Evolutionary conservation across 1,139 yeast genomes (phyloP).

Genomic region (Nakaseomyces bracarensis): DNA sequence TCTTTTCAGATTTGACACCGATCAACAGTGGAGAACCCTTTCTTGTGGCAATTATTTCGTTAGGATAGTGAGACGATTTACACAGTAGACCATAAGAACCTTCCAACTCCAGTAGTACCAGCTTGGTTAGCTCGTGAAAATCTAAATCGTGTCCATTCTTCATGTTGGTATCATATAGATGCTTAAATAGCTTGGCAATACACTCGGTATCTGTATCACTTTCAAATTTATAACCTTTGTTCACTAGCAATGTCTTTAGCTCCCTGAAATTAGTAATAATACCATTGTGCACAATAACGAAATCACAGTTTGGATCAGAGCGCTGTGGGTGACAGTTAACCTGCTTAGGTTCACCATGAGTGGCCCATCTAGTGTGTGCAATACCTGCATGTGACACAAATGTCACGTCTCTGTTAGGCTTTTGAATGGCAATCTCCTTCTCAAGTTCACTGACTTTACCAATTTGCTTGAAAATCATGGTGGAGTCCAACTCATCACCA

Average conservation of each 20-base stretch:
- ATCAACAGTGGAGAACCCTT: constrained; percentile 96
- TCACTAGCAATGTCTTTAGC: constrained; percentile 66
- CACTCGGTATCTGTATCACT: constrained; percentile 97
- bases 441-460: constrained; percentile 86
- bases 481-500: constrained; percentile 63
- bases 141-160: constrained; percentile 64
- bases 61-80: constrained; percentile 86
- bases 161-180: constrained; percentile 72
- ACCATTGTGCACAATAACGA: constrained; percentile 94
- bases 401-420: constrained; percentile 50
- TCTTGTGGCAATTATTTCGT: constrained; percentile 94
- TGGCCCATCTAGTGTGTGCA: constrained; percentile 99
- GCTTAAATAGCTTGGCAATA: constrained; percentile 91
- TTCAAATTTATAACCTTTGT: constrained; percentile 78
- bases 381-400: constrained; percentile 89
- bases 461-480: constrained; percentile 68
- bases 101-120: constrained; percentile 85
- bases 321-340: constrained; percentile 94
- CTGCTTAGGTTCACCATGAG: constrained; percentile 90
- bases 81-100: constrained; percentile 97
- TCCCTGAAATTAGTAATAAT: constrained; percentile 93
- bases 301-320: constrained; percentile 74
- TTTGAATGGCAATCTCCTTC: constrained; percentile 49
- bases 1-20: constrained; percentile 93
- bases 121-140: constrained; percentile 86